phyloP scores from a whole-genome alignment of 2,329 filamentous ascomycete genomes.

The Fusarium sp. region DNA sequence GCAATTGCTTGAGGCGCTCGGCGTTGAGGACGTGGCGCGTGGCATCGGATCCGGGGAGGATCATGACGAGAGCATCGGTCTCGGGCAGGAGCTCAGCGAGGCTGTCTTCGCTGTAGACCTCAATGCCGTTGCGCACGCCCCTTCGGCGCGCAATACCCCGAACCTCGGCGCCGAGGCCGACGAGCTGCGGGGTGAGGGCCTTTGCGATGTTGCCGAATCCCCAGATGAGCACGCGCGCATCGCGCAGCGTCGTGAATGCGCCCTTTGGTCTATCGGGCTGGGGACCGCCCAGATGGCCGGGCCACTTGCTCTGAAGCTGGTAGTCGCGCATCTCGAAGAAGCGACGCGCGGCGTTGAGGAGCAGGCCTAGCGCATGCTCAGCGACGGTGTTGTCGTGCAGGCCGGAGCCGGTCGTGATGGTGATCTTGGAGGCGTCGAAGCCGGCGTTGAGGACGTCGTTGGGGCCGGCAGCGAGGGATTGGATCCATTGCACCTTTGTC shows the following conservation, averaged over 20 bases:
- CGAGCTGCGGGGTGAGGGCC: constrained; percentile 65
- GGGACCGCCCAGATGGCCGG: constrained; percentile 69
- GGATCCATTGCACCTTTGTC: constrained; percentile 71
- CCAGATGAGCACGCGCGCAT: constrained; percentile 69
- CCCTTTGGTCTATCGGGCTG: constrained; percentile 67
- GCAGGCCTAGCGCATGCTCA: constrained; percentile 70
- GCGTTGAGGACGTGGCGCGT: constrained; percentile 66
- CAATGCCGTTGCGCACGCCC: constrained; percentile 68
- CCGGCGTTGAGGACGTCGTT: constrained; percentile 72
- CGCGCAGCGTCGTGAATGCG: constrained; percentile 68
- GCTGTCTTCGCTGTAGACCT: constrained; percentile 66
- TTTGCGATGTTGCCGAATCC: constrained; percentile 75
- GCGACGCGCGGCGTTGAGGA: constrained; percentile 65
- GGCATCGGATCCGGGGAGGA: constrained; percentile 67
- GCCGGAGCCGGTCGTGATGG: constrained; percentile 70
- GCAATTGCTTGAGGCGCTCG: constrained; percentile 63
- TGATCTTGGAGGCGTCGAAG: constrained; percentile 63
- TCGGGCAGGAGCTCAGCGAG: constrained; percentile 63
- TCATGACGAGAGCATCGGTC: constrained; percentile 76
- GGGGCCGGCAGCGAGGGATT: constrained; percentile 72
- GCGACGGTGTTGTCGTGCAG: constrained; percentile 73
- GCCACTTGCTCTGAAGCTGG: constrained; percentile 68
- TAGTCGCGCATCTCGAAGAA: constrained; percentile 73
- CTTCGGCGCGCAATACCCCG: constrained; percentile 65
- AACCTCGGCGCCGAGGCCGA: constrained; percentile 67